Evolutionary conservation across 176 grass and related monocot genomes (phyloP).

Genomic region (Cymbopogon citratus): DNA sequence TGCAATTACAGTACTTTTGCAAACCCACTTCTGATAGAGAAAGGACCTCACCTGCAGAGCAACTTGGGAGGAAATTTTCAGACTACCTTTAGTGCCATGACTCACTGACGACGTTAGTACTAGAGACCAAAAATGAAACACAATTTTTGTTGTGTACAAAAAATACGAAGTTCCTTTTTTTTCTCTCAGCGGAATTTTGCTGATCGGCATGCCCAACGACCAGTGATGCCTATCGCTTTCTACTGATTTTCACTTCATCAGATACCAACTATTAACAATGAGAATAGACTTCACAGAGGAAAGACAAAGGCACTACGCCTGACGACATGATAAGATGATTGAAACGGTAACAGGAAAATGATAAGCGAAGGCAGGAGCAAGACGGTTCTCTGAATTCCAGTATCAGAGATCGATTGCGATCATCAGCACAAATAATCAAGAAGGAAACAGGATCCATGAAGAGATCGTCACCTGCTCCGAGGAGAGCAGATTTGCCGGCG

Average conservation of each 20-base stretch:
- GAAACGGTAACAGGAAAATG: neutral
- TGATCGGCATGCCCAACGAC: neutral
- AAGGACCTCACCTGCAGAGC: neutral
- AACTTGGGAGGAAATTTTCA: neutral
- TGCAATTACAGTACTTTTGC: neutral
- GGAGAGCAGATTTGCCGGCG: neutral
- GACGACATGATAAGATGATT: neutral
- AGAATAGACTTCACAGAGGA: neutral
- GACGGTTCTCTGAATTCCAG: neutral
- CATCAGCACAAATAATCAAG: neutral
- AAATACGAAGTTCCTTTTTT: neutral
- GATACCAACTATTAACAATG: neutral
- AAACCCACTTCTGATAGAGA: neutral
- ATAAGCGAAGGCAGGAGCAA: neutral
- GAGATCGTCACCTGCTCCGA: slow-evolving; percentile 38
- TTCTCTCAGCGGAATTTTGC: neutral
- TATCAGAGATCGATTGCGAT: neutral
- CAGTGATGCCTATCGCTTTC: neutral
- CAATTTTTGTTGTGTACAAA: neutral
- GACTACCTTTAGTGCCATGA: neutral
- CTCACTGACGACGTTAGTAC: neutral
- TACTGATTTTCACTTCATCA: neutral
- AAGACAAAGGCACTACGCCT: neutral
- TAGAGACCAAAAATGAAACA: neutral
- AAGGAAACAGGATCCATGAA: neutral